phyloP scores from a whole-genome alignment of 305 asterid genomes.

The Coffea humblotiana region DNA sequence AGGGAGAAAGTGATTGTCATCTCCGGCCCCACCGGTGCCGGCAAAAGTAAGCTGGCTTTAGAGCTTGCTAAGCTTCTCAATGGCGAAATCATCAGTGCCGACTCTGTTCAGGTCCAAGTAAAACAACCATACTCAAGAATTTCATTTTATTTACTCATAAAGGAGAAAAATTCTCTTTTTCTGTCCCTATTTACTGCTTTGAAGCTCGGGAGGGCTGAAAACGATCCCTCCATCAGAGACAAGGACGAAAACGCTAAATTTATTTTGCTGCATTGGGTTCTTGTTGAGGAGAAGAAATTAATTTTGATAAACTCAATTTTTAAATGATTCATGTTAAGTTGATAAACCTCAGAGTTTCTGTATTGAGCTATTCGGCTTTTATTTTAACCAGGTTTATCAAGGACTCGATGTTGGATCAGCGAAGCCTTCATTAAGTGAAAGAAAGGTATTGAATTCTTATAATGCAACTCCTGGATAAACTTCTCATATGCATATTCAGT shows the following conservation, averaged over 20 bases:
- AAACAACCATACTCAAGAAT: not conserved
- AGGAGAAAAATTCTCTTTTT: too few species aligned
- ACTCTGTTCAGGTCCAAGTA: constrained; percentile 78
- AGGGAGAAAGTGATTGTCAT: constrained; percentile 74
- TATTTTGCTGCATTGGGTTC: not conserved
- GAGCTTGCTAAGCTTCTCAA: constrained; percentile 85
- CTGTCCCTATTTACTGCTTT: too few species aligned
- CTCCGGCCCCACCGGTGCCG: constrained; percentile 98
- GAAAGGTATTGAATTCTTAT: constrained; percentile 55
- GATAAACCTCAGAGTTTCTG: not conserved
- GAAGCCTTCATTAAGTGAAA: constrained; percentile 67
- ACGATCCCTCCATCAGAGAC: too few species aligned
- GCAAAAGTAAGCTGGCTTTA: constrained; percentile 83
- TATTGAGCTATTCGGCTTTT: not conserved
- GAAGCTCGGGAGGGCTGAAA: too few species aligned
- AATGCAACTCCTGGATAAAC: constrained; percentile 2
- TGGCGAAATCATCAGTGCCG: constrained; percentile 94
- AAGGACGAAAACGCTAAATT: too few species aligned
- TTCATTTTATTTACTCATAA: not conserved
- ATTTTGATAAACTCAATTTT: not conserved
- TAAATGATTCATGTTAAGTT: not conserved
- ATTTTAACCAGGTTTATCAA: constrained; percentile 66
- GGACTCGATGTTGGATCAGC: constrained; percentile 97
- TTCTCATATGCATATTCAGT: not conserved
- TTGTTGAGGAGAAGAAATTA: not conserved